Conservation (phyloP, 768 basidiomycete species). For the Trametes coccinea region DNA sequence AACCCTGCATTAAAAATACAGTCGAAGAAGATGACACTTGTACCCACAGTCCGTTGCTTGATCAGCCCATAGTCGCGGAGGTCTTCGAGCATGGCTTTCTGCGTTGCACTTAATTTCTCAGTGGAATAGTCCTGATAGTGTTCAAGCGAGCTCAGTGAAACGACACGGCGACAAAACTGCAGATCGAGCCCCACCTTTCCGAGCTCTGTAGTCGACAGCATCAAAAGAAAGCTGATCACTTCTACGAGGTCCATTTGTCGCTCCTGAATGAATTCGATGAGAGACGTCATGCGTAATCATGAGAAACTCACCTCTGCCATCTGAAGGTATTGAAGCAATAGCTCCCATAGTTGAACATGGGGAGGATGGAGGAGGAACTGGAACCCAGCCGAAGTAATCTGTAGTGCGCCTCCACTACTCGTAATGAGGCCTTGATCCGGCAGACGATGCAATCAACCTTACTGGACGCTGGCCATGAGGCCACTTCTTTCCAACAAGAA, state of each 20-base stretch:
- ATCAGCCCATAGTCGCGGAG: slow-evolving; percentile 93
- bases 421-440: slow-evolving; percentile 14
- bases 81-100: slow-evolving; percentile 87
- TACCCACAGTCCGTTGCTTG: slow-evolving; percentile 74
- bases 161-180: slow-evolving; percentile 1
- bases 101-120: slow-evolving; percentile 73
- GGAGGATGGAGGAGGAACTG: slow-evolving; percentile 95
- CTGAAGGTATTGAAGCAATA: slow-evolving; percentile 86
- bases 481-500: slow-evolving; percentile 82
- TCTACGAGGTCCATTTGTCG: slow-evolving; percentile 91
- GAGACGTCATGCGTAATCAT: slow-evolving; percentile 2
- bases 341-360: slow-evolving; percentile 93
- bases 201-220: slow-evolving; percentile 95
- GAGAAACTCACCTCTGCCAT: slow-evolving; percentile 66
- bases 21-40: not conserved
- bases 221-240: slow-evolving; percentile 91
- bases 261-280: slow-evolving; percentile 47
- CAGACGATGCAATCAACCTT: slow-evolving; percentile 27
- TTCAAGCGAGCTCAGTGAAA: not conserved
- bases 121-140: slow-evolving; percentile 80
- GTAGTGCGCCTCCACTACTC: slow-evolving; percentile 53
- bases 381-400: slow-evolving; percentile 93
- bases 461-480: slow-evolving; percentile 79
- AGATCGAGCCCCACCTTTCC: slow-evolving; percentile 57
- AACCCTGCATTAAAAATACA: not conserved